These are phyloP conservation scores for Cystobasidium slooffiae DNA, from an alignment of 1,284 basidiomycete genomes.

Conservation along the genomic window DNA sequence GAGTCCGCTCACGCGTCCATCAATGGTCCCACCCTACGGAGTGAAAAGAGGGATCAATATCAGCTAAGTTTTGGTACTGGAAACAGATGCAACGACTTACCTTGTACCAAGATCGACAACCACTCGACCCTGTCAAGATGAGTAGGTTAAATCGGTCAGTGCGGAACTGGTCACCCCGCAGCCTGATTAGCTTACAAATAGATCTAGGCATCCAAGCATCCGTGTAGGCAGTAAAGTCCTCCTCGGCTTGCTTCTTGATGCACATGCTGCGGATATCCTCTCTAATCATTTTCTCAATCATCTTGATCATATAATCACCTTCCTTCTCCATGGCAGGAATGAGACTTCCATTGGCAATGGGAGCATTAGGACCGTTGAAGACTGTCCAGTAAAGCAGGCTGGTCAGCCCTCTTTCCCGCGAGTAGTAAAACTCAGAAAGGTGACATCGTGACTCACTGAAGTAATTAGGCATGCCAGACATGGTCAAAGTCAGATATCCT, in stretches of 20 bases:
- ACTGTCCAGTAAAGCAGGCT: background rate
- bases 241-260: conserved; percentile 34
- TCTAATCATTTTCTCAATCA: conserved; percentile 32
- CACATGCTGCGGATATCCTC: conserved; percentile 37
- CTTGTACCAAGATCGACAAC: conserved; percentile 41
- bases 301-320: conserved; percentile 39
- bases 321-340: conserved; percentile 36
- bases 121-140: conserved; percentile 17
- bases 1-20: conserved; percentile 2
- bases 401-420: background rate
- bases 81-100: no score
- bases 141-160: conserved; percentile 60
- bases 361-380: conserved; percentile 42
- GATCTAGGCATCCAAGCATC: conserved; percentile 35
- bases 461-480: conserved; percentile 34
- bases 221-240: conserved; percentile 26
- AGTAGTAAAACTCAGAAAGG: no score
- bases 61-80: background rate
- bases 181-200: conserved; percentile 9
- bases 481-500: conserved; percentile 31
- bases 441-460: conserved; percentile 1
- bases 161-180: background rate
- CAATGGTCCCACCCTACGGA: conserved; percentile 8
- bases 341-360: conserved; percentile 19
- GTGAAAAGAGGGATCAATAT: background rate